Evolutionary conservation across 352 stramenopile species (phyloP).

Genomic region (Pythium rishiriense): DNA sequence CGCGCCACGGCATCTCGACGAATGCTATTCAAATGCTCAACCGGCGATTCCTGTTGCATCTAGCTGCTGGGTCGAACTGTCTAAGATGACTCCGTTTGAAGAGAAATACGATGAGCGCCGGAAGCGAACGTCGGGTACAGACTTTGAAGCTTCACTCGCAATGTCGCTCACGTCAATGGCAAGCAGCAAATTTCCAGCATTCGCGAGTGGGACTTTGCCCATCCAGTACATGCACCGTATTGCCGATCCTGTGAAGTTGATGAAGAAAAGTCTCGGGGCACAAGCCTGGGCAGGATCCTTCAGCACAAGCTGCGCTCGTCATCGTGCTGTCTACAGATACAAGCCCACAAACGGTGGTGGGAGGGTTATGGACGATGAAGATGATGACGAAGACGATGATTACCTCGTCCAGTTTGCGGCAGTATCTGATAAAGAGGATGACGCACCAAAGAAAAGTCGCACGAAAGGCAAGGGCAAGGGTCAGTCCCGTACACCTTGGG

Average conservation of each 20-base stretch:
- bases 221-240: constrained; percentile 30
- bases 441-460: neutral
- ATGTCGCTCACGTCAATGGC: constrained; percentile 42
- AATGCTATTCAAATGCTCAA: neutral
- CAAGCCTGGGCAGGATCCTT: constrained; percentile 50
- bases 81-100: constrained; percentile 41
- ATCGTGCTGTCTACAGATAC: constrained; percentile 36
- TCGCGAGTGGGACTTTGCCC: constrained; percentile 47
- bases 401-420: constrained; percentile 14
- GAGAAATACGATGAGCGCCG: constrained; percentile 37
- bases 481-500: neutral
- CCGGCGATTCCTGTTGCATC: neutral
- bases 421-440: constrained; percentile 3
- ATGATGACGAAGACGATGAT: constrained; percentile 10
- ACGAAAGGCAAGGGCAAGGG: constrained; percentile 16
- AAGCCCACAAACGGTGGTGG: constrained; percentile 11
- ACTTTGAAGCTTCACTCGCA: constrained; percentile 47
- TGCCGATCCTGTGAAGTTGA: constrained; percentile 37
- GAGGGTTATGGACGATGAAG: constrained; percentile 6
- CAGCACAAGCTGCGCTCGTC: constrained; percentile 39
- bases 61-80: constrained; percentile 54
- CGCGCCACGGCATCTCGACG: too few relatives aligned
- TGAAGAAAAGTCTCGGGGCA: constrained; percentile 42
- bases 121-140: constrained; percentile 32
- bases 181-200: constrained; percentile 52